Base-by-base conservation (phyloP, 2,329 filamentous ascomycete genomes). In the Penicillium sp. region DNA sequence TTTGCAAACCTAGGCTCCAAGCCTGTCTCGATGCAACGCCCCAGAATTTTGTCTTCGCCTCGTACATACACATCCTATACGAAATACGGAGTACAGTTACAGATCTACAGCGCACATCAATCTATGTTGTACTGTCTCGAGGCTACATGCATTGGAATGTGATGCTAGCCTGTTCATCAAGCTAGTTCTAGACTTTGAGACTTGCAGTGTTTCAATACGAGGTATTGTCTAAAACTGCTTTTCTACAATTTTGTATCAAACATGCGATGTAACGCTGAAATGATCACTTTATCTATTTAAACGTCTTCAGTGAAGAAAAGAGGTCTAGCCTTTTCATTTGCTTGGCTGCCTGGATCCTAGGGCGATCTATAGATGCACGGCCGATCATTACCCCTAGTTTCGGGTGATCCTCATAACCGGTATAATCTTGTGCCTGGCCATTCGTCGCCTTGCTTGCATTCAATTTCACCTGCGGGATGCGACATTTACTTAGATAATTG, bases 141-240 rank as follows among this genome's bases (percentile, higher is more conserved):
- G 44, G 40, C 58, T 45, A 52, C 56, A 57, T 64, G 59, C 60
- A 63, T 61, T 62, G 62, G 62, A 63, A 64, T 64, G 62, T 64
- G 62, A 62, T 41, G 41, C 39, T 52, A 4, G 13, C 27, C 23
- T 10, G 43, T 30, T 27, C 9, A 45, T 51, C 32, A 43, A 29
- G 40, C 51, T 40, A 36, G 53, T 55, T 58, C 29, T 38, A 42
- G 40, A 18, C 26, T 49, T 30, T 46, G 19, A 8, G 23, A 7
- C 27, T 9, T 30, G 13, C 30, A 34, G 30, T 10, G n/a, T 4
- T 26, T 8, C n/a, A 19, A 27, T 42, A 42, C 35, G 30, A 34
- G 38, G 26, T 32, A 43, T 50, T 57, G 38, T 46, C 13, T 23
- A 11, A n/a, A n/a, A n/a, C n/a, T 16, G 23, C 8, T 19, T 27